Evolutionary conservation across 208 protist species (phyloP), one percentile per base, ranked within the genome.

Genomic region (Leishmania turanica): DNA sequence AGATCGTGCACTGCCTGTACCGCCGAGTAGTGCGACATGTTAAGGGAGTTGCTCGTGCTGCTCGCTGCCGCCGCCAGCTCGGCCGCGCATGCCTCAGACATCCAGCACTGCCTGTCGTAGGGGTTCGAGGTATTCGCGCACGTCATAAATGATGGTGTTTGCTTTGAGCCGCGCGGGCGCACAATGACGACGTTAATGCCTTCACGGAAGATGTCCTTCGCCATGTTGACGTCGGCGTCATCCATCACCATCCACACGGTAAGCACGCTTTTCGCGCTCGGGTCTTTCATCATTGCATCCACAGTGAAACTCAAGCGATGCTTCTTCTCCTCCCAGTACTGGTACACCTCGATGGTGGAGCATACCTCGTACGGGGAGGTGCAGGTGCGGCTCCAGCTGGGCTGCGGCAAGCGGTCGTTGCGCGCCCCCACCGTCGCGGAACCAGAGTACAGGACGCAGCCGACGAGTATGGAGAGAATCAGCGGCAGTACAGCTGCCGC

Each of bases 241-340:
- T 94, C 91, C 53, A 85, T 83, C 37, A 94, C 62, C 47, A 89
- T 82, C 91, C 91, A 94, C 58, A 91, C 84, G 0, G 89, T 91
- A 17, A 86, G 47, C 24, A 80, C 60, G 11, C 45, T 49, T 8
- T 71, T 79, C 58, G 78, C 77, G 34, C 72, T 77, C 0, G 40
- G 53, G 37, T 79, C 64, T 3, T 81, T 66, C 42, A 70, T 75
- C 15, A 88, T 9, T 9, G 66, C 79, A 40, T 90, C 71, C 24
- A 94, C 75, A 7, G 71, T 81, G 31, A 91, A 86, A 49, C 64
- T 86, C 37, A 91, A 71, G 1, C 78, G 68, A 31, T 87, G 51
- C 40, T 75, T 64, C 54, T 87, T 71, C 71, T 85, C 68, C 49
- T 34, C 74, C 88, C 90, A 88, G 77, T 86, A 51, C 66, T 84